Evolutionary conservation across 106 monocot species (phyloP).

Genomic region (Acorus calamus): DNA sequence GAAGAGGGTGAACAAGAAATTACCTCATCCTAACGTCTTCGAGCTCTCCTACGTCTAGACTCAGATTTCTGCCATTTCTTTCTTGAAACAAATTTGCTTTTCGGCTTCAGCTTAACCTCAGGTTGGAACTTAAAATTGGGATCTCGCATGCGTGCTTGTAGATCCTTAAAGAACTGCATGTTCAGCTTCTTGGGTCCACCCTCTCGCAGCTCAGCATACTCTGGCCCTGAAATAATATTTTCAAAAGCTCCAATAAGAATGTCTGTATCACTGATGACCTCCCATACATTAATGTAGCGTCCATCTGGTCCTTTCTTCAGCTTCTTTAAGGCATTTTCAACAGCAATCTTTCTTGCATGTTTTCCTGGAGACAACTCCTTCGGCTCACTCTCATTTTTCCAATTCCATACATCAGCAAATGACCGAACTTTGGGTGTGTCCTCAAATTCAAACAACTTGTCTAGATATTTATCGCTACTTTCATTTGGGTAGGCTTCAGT

Average conservation of each 20-base stretch:
- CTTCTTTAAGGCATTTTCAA: constrained; percentile 91
- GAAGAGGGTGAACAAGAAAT: background rate
- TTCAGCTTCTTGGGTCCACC: constrained; percentile 88
- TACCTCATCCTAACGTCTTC: constrained; percentile 31
- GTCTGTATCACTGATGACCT: constrained; percentile 86
- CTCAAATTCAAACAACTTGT: constrained; percentile 91
- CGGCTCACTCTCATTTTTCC: no score
- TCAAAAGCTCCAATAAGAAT: constrained; percentile 96
- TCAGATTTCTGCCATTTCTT: constrained; percentile 91
- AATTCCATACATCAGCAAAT: constrained; percentile 37
- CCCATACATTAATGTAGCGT: constrained; percentile 88
- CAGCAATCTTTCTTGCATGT: constrained; percentile 86
- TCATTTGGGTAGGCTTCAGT: constrained; percentile 71
- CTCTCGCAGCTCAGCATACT: constrained; percentile 75
- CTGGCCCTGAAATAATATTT: constrained; percentile 85
- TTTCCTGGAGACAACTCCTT: constrained; percentile 82
- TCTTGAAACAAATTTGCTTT: constrained; percentile 63
- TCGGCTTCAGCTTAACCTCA: constrained; percentile 76
- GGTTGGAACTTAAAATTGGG: constrained; percentile 74
- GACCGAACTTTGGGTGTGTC: constrained; percentile 67
- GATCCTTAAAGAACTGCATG: constrained; percentile 90
- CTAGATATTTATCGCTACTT: constrained; percentile 71
- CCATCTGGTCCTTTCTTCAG: constrained; percentile 93
- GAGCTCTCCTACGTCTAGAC: constrained; percentile 59
- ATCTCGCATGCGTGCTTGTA: constrained; percentile 84